These are phyloP conservation scores for Endotrypanum monterogeii DNA, from an alignment of 208 protist species.

Conservation along the genomic window DNA sequence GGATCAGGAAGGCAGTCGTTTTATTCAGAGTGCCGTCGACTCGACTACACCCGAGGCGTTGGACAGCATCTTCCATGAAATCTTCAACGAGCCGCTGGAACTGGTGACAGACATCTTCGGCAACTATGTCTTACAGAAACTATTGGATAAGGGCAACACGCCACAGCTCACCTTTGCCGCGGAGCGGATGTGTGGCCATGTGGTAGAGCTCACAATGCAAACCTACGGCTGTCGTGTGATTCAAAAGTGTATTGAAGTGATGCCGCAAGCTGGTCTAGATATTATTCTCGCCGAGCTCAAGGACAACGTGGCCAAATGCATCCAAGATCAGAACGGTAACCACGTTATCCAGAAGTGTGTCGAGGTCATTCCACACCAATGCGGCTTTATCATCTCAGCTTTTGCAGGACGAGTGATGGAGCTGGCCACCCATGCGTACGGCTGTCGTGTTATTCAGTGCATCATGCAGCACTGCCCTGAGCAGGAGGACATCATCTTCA, in stretches of 20 bases:
- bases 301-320: slow-evolving; percentile 95
- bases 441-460: slow-evolving; percentile 99
- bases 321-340: slow-evolving; percentile 99
- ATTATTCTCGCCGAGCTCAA: slow-evolving; percentile 94
- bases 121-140: slow-evolving; percentile 99
- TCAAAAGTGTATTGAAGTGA: slow-evolving; percentile 97
- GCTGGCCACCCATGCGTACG: slow-evolving; percentile 98
- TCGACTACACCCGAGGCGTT: slow-evolving; percentile 80
- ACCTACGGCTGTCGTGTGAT: slow-evolving; percentile 99
- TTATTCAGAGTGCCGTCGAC: slow-evolving; percentile 97
- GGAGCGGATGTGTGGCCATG: slow-evolving; percentile 85
- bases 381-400: slow-evolving; percentile 97
- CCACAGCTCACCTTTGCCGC: slow-evolving; percentile 83
- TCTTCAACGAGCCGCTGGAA: slow-evolving; percentile 88
- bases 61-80: slow-evolving; percentile 92
- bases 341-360: slow-evolving; percentile 99
- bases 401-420: slow-evolving; percentile 94
- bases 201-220: slow-evolving; percentile 94
- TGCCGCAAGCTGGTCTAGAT: slow-evolving; percentile 79
- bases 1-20: slow-evolving; percentile 98
- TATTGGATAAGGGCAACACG: slow-evolving; percentile 95
- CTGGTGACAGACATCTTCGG: slow-evolving; percentile 98
- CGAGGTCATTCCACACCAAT: slow-evolving; percentile 92
- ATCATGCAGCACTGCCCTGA: slow-evolving; percentile 96
- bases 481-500: slow-evolving; percentile 90